These are phyloP conservation scores for Colletotrichum euphorbiae DNA, from an alignment of 2,329 filamentous ascomycete genomes.

Conservation along the genomic window DNA sequence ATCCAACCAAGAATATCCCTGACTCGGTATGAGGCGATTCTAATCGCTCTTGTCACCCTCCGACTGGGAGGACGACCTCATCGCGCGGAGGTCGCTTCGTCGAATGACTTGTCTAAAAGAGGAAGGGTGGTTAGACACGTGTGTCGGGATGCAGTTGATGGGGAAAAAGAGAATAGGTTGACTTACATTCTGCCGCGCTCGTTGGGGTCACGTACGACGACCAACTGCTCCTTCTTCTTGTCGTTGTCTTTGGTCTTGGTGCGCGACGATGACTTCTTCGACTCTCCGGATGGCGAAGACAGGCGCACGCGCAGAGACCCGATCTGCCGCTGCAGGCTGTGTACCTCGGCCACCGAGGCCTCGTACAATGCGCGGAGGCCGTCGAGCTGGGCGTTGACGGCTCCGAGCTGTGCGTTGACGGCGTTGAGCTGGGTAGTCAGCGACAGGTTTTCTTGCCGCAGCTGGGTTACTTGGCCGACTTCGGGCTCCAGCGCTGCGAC, in stretches of 20 bases:
- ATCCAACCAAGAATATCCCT: no score
- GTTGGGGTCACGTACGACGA: conserved; percentile 39
- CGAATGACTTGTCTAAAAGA: conserved; percentile 36
- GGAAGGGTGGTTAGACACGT: conserved; percentile 16
- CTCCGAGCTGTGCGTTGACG: conserved; percentile 37
- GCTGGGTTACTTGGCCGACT: conserved; percentile 25
- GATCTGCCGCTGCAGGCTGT: conserved; percentile 35
- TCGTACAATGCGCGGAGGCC: conserved; percentile 33
- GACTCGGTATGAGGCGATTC: background rate
- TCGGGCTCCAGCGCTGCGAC: conserved; percentile 29
- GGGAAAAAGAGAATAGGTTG: background rate
- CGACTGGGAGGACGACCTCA: conserved; percentile 34
- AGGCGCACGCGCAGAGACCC: conserved; percentile 31
- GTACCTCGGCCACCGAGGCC: conserved; percentile 34
- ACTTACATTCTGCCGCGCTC: conserved; percentile 40
- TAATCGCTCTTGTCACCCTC: conserved; percentile 37
- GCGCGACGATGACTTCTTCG: conserved; percentile 28
- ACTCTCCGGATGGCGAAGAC: conserved; percentile 32
- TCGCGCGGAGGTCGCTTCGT: conserved; percentile 35
- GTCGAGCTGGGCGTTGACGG: conserved; percentile 37
- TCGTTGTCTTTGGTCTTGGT: conserved; percentile 36
- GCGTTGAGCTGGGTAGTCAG: conserved; percentile 33
- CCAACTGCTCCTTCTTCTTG: conserved; percentile 40
- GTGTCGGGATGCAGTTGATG: background rate
- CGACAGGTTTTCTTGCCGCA: conserved; percentile 35